Evolutionary conservation across 495 filamentous ascomycete genomes (phyloP).

Genomic region (Neurospora terricola): DNA sequence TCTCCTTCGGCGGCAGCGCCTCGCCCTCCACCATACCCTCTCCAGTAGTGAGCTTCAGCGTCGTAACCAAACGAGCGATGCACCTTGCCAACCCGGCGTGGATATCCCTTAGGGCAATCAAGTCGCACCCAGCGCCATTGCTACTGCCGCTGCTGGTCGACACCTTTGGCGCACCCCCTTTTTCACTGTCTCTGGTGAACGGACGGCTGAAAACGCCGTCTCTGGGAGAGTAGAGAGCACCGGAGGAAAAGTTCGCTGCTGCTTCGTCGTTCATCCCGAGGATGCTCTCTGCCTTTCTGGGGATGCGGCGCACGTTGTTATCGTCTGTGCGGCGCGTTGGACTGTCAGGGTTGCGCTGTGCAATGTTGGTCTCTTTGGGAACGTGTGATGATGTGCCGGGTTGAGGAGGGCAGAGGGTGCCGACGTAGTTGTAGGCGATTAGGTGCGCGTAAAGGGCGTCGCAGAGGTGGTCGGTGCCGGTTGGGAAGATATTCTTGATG

Average conservation of each 20-base stretch:
- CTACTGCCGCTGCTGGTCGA: not conserved
- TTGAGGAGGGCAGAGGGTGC: conserved; percentile 27
- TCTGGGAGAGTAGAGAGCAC: not conserved
- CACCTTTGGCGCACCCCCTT: not conserved
- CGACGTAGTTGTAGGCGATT: conserved; percentile 52
- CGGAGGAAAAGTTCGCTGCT: not conserved
- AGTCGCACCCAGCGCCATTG: not conserved
- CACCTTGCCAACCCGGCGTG: conserved; percentile 28
- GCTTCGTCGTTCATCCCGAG: conserved; percentile 23
- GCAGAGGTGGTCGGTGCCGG: conserved; percentile 43
- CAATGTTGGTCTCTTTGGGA: not conserved
- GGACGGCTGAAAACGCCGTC: not conserved
- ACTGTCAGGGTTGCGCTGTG: not conserved
- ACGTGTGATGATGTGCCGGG: not conserved
- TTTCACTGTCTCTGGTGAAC: conserved; percentile 8
- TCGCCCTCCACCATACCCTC: not conserved
- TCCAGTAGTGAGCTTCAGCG: conserved; percentile 21
- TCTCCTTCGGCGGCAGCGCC: conserved; percentile 4
- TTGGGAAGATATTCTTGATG: conserved; percentile 49
- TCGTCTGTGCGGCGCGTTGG: conserved; percentile 6
- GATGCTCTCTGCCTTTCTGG: conserved; percentile 30
- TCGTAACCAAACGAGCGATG: conserved; percentile 26
- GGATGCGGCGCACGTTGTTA: conserved; percentile 17
- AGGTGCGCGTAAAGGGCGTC: conserved; percentile 56
- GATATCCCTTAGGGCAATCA: conserved; percentile 17